phyloP scores from a whole-genome alignment of 108 stramenopile species.

The Bacterosira constricta region DNA sequence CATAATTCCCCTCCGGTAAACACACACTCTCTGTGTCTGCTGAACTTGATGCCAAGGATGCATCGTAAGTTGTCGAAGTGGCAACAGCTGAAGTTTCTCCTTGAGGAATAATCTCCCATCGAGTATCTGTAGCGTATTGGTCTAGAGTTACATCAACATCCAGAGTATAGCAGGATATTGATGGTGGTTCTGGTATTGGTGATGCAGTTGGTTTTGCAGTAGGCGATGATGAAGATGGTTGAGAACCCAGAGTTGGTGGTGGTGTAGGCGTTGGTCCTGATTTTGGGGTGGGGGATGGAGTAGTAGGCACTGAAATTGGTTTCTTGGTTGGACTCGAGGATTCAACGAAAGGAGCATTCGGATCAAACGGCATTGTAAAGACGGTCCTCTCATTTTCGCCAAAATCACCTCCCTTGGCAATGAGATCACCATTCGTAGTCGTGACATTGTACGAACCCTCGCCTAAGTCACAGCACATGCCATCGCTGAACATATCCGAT shows the following conservation, averaged over 20 bases:
- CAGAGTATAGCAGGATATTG: neutral
- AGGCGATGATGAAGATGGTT: slow-evolving; percentile 7
- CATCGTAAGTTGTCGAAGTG: neutral
- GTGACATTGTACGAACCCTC: too few relatives aligned
- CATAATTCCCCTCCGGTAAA: slow-evolving; percentile 7
- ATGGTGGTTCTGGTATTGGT: too few relatives aligned
- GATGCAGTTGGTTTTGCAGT: neutral
- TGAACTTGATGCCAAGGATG: neutral
- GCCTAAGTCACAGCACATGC: too few relatives aligned
- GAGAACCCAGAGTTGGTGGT: neutral
- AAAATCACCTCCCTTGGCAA: too few relatives aligned
- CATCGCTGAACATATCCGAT: too few relatives aligned
- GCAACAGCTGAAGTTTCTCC: slow-evolving; percentile 3
- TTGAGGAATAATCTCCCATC: slow-evolving; percentile 12
- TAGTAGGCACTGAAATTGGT: too few relatives aligned
- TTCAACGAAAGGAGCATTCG: too few relatives aligned
- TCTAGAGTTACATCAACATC: slow-evolving; percentile 15
- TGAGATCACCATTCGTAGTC: too few relatives aligned
- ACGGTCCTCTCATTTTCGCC: too few relatives aligned
- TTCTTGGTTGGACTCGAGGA: too few relatives aligned
- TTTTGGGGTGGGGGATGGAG: too few relatives aligned
- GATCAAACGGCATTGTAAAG: too few relatives aligned
- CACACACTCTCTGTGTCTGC: slow-evolving; percentile 9
- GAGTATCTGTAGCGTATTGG: slow-evolving; percentile 9
- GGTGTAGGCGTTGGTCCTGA: neutral